Conservation (phyloP, 169 alveolate species). For the Plasmodium malariae region DNA sequence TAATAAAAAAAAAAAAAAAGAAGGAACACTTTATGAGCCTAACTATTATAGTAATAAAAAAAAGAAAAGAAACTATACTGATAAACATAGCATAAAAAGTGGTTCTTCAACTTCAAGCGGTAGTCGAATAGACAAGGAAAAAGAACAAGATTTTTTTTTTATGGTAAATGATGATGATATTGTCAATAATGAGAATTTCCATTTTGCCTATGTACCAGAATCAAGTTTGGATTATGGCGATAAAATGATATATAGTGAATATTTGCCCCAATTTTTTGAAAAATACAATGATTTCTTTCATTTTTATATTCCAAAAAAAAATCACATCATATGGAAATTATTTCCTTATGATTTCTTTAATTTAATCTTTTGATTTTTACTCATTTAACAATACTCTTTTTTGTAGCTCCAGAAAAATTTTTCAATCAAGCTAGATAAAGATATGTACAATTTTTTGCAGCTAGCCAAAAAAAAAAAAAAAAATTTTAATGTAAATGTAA, state of each 20-base stretch:
- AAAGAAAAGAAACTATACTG: neutral
- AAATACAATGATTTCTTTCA: conserved; percentile 67
- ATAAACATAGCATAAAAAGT: neutral
- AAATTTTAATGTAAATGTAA: no score
- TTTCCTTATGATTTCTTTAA: conserved; percentile 75
- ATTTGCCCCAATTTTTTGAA: conserved; percentile 72
- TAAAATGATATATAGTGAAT: conserved; percentile 59
- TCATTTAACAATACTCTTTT: neutral
- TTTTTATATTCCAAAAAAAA: conserved; percentile 76
- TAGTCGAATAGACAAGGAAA: no score
- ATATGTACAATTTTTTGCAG: neutral
- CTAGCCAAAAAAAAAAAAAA: neutral
- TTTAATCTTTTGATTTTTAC: conserved; percentile 56
- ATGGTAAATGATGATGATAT: no score
- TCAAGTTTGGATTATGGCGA: conserved; percentile 72
- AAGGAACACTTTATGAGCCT: neutral
- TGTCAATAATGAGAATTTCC: conserved; percentile 37
- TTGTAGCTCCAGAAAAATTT: neutral
- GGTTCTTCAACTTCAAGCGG: no score
- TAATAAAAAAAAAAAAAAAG: conserved; percentile 16
- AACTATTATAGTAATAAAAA: neutral
- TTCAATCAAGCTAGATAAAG: neutral
- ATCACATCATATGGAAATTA: conserved; percentile 74
- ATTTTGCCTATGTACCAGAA: conserved; percentile 77
- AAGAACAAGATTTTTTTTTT: no score